Evolutionary conservation across 2,329 filamentous ascomycete species (phyloP), one percentile per base, ranked within the genome.

Genomic region (Colletotrichum sp.): DNA sequence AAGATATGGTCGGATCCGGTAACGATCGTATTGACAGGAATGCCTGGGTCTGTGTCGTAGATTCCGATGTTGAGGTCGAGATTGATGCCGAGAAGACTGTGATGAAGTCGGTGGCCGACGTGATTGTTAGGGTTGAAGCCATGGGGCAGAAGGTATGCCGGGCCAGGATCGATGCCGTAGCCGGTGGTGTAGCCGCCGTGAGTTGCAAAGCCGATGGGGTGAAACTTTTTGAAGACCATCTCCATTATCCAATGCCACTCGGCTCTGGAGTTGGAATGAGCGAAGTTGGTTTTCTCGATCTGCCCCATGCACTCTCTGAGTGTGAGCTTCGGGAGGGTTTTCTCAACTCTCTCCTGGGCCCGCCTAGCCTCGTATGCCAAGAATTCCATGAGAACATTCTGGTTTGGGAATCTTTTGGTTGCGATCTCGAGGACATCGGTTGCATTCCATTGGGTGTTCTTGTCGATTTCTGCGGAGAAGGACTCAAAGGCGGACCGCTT

Each of bases 21-120:
- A 18, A 0, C 6, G 0, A 44, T 44, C 2, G 6, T 44, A 0
- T 10, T 44, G 39, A n/a, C 6, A 8, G 39, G 39, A 44, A n/a
- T 44, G 0, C 39, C 39, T 10, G 39, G 39, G 39, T 44, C 39
- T n/a, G 39, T 44, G 39, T 44, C 36, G 36, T 1, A 18, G 5
- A 39, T 39, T 39, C 8, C 8, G 36, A 39, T 18, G 36, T n/a
- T 16, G 3, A 44, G 16, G 36, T n/a, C 36, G 3, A 44, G 16
- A 44, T 44, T 44, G 44, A 48, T 48, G 3, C 44, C 44, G 44
- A 48, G 44, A 1, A 48, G 1, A 22, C 44, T 48, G 6, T 48
- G 44, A 48, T 48, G 44, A 1, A 48, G 44, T 44, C 39, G 39
- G 8, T 44, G 39, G 10, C 39, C 39, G 6, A 1, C 4, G 5